These are phyloP conservation scores for Claviceps monticola DNA, from an alignment of 2,329 filamentous ascomycete species.

Conservation along the genomic window DNA sequence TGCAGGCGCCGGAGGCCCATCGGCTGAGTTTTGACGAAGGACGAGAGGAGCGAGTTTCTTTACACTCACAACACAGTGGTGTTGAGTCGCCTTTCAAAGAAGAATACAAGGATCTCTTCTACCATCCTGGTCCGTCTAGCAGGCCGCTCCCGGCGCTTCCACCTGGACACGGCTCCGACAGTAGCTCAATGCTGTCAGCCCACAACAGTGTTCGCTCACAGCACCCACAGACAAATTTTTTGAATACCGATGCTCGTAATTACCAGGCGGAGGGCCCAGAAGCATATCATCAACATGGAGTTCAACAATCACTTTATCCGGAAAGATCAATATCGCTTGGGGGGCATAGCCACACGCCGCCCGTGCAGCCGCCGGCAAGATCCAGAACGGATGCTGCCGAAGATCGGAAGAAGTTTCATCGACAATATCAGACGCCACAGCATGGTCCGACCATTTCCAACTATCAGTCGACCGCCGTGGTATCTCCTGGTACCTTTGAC, in stretches of 20 bases:
- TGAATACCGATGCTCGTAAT: slow-evolving; percentile 30
- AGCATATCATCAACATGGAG: slow-evolving; percentile 29
- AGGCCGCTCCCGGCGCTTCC: slow-evolving; percentile 51
- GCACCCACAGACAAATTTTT: slow-evolving; percentile 35
- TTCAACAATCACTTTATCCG: slow-evolving; percentile 29
- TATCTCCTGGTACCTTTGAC: slow-evolving; percentile 53
- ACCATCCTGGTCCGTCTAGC: slow-evolving; percentile 65
- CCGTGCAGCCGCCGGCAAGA: slow-evolving; percentile 66
- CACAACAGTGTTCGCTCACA: slow-evolving; percentile 27
- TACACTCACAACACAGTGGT: slow-evolving; percentile 41
- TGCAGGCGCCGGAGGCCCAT: slow-evolving; percentile 60
- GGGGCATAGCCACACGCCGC: slow-evolving; percentile 67
- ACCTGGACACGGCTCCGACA: slow-evolving; percentile 47
- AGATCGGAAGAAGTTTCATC: slow-evolving; percentile 42
- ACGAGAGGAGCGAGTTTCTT: slow-evolving; percentile 53
- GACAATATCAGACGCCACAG: slow-evolving; percentile 36
- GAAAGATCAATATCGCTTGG: slow-evolving; percentile 71
- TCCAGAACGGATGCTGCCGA: slow-evolving; percentile 90
- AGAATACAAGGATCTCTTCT: slow-evolving; percentile 83
- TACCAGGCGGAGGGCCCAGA: slow-evolving; percentile 32
- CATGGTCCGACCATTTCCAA: slow-evolving; percentile 39
- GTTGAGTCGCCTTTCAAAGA: slow-evolving; percentile 55
- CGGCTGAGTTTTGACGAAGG: slow-evolving; percentile 86
- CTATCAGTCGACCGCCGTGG: slow-evolving; percentile 40
- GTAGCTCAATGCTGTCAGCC: slow-evolving; percentile 35